Percentiles rank a stretch among this genome's conserved stretches.
phyloP scores from a whole-genome alignment of 306 rosid species.

The Cyclanthera cordifolia region DNA sequence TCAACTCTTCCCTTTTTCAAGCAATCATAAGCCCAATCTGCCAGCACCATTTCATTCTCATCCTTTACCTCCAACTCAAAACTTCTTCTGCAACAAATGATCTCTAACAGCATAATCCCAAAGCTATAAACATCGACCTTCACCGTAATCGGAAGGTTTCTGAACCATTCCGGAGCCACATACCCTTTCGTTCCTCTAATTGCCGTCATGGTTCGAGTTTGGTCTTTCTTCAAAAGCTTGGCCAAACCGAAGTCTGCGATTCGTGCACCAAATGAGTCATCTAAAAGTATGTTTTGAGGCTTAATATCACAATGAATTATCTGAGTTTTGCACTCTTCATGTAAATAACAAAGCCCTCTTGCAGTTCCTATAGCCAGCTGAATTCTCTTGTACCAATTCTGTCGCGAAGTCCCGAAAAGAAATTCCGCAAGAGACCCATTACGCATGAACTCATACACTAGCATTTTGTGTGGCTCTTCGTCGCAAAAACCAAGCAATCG shows the following conservation, averaged over 20 bases:
- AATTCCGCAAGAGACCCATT: constrained; percentile 19
- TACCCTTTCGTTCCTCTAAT: background rate
- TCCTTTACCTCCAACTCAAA: background rate
- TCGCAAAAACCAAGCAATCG: constrained; percentile 17
- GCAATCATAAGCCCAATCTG: background rate
- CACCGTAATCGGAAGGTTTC: background rate
- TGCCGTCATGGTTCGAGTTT: background rate
- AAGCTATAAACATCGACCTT: constrained; percentile 1
- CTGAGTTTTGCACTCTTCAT: constrained; percentile 4
- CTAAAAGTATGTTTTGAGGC: background rate
- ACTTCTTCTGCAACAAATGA: background rate
- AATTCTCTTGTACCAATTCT: constrained; percentile 16
- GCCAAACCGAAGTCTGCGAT: background rate
- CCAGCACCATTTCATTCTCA: background rate
- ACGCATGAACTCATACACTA: constrained; percentile 22
- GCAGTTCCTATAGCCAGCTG: constrained; percentile 8
- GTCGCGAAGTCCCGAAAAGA: constrained; percentile 13
- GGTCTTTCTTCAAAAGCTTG: background rate
- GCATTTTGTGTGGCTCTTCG: constrained; percentile 17
- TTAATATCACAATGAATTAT: background rate
- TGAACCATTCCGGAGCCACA: constrained; percentile 4
- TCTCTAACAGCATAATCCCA: background rate
- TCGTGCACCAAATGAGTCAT: background rate
- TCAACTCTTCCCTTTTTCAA: background rate
- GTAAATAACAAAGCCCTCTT: background rate